Conservation (phyloP, 169 alveolate genomes). For the Plasmodium fragile region DNA sequence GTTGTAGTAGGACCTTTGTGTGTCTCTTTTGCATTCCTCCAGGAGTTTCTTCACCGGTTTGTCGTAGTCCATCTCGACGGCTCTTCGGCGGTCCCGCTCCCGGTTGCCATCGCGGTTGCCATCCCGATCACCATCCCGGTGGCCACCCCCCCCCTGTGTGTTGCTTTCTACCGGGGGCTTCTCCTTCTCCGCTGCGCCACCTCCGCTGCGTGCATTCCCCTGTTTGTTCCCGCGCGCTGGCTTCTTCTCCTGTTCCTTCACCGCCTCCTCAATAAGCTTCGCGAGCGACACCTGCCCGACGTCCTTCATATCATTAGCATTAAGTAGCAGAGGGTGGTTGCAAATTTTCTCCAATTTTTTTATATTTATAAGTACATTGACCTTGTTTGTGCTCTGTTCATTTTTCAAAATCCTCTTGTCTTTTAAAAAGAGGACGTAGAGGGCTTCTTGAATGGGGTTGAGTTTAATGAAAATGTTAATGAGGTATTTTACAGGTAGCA, state of each 20-base stretch:
- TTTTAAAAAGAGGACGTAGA: conserved; percentile 84
- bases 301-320: conserved; percentile 67
- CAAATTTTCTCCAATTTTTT: conserved; percentile 58
- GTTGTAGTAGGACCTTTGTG: conserved; percentile 41
- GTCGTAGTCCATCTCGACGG: conserved; percentile 42
- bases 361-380: conserved; percentile 48
- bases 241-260: neutral
- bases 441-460: conserved; percentile 87
- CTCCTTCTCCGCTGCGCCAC: neutral
- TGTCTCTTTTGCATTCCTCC: conserved; percentile 57
- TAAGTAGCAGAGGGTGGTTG: conserved; percentile 22
- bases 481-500: conserved; percentile 91
- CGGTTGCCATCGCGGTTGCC: neutral
- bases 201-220: neutral
- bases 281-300: conserved; percentile 81
- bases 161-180: neutral
- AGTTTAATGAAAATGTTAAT: conserved; percentile 90
- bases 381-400: conserved; percentile 28
- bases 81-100: conserved; percentile 4
- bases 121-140: neutral
- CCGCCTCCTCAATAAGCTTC: conserved; percentile 74
- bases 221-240: neutral
- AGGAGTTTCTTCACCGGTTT: conserved; percentile 52
- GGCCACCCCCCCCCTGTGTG: neutral
- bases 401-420: conserved; percentile 32